These are phyloP conservation scores for Trichoderma sp. DNA, from an alignment of 2,329 filamentous ascomycete species.

Conservation along the genomic window DNA sequence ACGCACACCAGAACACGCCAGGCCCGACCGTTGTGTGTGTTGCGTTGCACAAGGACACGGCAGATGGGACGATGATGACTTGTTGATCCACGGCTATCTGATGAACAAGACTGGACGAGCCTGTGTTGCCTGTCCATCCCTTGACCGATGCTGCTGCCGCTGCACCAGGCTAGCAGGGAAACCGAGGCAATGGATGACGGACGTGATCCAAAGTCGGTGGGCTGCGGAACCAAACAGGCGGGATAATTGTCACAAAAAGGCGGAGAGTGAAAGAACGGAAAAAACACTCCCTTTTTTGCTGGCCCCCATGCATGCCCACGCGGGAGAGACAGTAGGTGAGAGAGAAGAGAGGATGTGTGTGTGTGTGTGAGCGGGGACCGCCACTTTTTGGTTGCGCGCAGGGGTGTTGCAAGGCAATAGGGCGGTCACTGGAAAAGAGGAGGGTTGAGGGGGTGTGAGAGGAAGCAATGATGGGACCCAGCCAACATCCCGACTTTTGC, in stretches of 20 bases:
- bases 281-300: slow-evolving; percentile 7
- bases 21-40: not conserved
- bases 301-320: slow-evolving; percentile 1
- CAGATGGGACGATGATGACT: not conserved
- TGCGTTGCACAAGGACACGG: not conserved
- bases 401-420: slow-evolving; percentile 23
- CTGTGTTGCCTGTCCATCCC: too few relatives aligned
- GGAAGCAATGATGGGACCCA: not conserved
- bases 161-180: not conserved
- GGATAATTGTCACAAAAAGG: slow-evolving; percentile 21
- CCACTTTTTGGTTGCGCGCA: slow-evolving; percentile 21
- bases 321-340: not conserved
- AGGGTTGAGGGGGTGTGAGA: not conserved
- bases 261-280: slow-evolving; percentile 22
- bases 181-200: not conserved
- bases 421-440: slow-evolving; percentile 27
- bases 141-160: not conserved
- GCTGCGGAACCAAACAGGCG: slow-evolving; percentile 10
- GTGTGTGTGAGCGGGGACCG: slow-evolving; percentile 23
- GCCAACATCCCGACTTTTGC: slow-evolving; percentile 13
- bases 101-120: too few relatives aligned
- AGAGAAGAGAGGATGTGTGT: not conserved
- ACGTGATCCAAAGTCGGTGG: too few relatives aligned
- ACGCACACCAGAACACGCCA: too few relatives aligned
- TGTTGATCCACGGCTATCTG: too few relatives aligned